Conservation (phyloP, 1,139 yeast genomes). For the Tardiomyces blankii region DNA sequence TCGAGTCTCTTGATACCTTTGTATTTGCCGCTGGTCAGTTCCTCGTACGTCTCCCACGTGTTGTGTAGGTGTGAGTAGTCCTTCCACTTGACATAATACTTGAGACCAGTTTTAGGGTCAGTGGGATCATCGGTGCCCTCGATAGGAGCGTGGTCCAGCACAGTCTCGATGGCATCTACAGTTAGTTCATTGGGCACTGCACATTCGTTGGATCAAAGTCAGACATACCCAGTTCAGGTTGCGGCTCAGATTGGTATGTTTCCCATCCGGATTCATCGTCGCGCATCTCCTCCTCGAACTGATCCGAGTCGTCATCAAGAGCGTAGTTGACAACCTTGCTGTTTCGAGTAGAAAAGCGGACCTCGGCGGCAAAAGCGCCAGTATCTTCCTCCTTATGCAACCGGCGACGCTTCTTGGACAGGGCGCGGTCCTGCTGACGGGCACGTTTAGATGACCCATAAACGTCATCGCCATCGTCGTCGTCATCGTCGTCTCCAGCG, state of each 20-base stretch:
- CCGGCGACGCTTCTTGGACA: constrained; percentile 14
- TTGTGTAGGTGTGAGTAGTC: constrained; percentile 86
- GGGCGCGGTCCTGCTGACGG: constrained; percentile 6
- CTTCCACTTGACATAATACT: constrained; percentile 64
- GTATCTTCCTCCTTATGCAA: constrained; percentile 17
- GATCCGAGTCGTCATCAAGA: constrained; percentile 56
- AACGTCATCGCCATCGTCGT: constrained; percentile 25
- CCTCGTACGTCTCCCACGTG: constrained; percentile 76
- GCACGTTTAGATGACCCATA: constrained; percentile 14
- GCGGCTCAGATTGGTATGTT: constrained; percentile 9
- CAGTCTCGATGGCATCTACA: constrained; percentile 29
- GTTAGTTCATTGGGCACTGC: too few species aligned
- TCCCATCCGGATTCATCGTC: constrained; percentile 12
- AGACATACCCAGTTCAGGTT: constrained; percentile 1
- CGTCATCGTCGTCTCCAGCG: constrained; percentile 15
- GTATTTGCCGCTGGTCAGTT: constrained; percentile 22
- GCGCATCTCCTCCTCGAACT: constrained; percentile 27
- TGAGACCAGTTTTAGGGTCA: constrained; percentile 25
- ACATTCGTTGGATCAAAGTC: constrained; percentile 2
- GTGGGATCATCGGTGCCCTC: constrained; percentile 14
- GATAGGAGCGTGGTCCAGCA: constrained; percentile 23
- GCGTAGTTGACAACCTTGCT: constrained; percentile 62
- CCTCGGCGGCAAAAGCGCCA: constrained; percentile 17
- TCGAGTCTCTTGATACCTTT: constrained; percentile 83
- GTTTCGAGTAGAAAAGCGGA: constrained; percentile 72